A percentile compares a stretch with the other conserved stretches of the same genome.
Evolutionary conservation across 2,329 filamentous ascomycete genomes (phyloP).

Genomic region (Fusarium nygamai): DNA sequence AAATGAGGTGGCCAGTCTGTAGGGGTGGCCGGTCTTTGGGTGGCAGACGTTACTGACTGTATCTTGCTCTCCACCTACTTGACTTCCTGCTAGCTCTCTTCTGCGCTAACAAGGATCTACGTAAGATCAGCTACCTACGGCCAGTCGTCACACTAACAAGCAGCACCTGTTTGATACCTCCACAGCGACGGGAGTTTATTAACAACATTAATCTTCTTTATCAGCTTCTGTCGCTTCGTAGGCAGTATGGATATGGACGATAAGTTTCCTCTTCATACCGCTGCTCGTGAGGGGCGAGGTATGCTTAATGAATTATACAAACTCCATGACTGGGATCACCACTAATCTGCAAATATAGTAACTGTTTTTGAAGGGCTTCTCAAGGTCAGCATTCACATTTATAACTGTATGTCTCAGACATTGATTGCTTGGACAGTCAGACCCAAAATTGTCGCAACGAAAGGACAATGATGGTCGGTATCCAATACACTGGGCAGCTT

Average conservation of each 20-base stretch:
- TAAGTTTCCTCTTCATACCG: constrained; percentile 87
- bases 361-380: constrained; percentile 72
- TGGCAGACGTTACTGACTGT: too few species aligned
- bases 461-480: constrained; percentile 90
- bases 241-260: constrained; percentile 51
- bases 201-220: not conserved
- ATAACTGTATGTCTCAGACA: not conserved
- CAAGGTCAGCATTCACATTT: constrained; percentile 37
- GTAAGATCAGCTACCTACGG: constrained; percentile 6
- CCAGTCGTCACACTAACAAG: not conserved
- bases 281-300: constrained; percentile 87
- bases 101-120: not conserved
- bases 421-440: constrained; percentile 63
- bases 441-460: constrained; percentile 76
- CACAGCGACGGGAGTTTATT: not conserved
- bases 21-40: too few species aligned
- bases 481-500: constrained; percentile 93
- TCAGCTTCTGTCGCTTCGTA: not conserved
- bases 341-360: constrained; percentile 56
- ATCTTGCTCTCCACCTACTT: not conserved
- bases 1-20: too few species aligned
- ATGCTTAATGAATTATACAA: constrained; percentile 45
- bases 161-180: not conserved
- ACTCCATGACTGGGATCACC: not conserved
- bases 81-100: not conserved